Conservation (phyloP, 2,329 filamentous ascomycete species). For the Epichloe bromicola region DNA sequence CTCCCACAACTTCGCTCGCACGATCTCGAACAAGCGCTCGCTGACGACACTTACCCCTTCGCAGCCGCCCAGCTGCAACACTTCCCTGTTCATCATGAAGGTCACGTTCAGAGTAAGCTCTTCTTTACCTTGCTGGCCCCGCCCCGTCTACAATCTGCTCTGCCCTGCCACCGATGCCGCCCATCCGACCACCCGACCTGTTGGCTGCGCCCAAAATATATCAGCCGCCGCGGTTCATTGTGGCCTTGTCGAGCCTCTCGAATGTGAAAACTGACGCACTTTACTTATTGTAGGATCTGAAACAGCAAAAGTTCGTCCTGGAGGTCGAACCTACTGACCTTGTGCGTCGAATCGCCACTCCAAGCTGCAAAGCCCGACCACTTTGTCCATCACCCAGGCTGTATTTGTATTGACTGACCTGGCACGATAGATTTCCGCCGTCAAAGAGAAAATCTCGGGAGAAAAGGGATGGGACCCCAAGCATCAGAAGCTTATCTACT, state of each 20-base stretch:
- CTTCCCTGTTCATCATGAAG: conserved; percentile 44
- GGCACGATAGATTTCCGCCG: conserved; percentile 55
- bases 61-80: conserved; percentile 16
- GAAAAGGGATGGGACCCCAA: conserved; percentile 93
- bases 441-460: conserved; percentile 84
- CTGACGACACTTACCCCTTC: conserved; percentile 2
- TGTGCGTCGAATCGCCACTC: conserved; percentile 43
- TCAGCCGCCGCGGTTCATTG: neutral
- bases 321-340: conserved; percentile 87
- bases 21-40: neutral
- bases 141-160: neutral
- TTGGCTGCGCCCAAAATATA: neutral
- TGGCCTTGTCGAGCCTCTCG: neutral
- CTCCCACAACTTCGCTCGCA: conserved; percentile 1
- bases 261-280: neutral
- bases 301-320: conserved; percentile 96
- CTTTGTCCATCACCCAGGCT: conserved; percentile 5
- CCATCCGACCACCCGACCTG: neutral
- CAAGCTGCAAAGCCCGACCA: conserved; percentile 9
- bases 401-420: conserved; percentile 6
- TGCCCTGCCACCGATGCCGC: neutral
- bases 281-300: conserved; percentile 59
- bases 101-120: conserved; percentile 49
- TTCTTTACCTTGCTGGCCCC: neutral
- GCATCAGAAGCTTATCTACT: conserved; percentile 94